Conservation (phyloP, 2,329 filamentous ascomycete species). For the Neonectria hederae region DNA sequence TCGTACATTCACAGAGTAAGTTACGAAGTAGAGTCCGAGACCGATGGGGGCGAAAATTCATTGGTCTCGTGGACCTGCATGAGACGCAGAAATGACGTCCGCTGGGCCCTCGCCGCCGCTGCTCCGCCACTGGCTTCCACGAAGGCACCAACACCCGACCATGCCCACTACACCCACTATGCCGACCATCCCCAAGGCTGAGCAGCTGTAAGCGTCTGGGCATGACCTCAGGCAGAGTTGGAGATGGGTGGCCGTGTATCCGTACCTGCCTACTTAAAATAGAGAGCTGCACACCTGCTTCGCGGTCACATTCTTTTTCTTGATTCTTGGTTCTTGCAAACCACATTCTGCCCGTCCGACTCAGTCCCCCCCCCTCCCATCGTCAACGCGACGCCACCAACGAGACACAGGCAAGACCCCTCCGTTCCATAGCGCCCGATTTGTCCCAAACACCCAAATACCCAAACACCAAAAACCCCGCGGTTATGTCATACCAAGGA, state of each 20-base stretch:
- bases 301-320: not conserved
- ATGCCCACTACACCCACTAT: slow-evolving; percentile 1
- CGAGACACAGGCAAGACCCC: not conserved
- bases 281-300: slow-evolving; percentile 2
- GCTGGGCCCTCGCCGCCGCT: not conserved
- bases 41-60: slow-evolving; percentile 4
- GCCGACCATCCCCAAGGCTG: slow-evolving; percentile 17
- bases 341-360: not conserved
- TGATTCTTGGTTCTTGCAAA: not conserved
- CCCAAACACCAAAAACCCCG: slow-evolving; percentile 12
- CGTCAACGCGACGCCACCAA: not conserved
- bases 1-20: not conserved
- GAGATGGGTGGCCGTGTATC: not conserved
- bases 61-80: slow-evolving; percentile 16
- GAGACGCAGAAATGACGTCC: slow-evolving; percentile 12
- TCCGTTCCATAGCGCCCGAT: not conserved
- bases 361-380: not conserved
- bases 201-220: slow-evolving; percentile 12
- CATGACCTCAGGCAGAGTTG: slow-evolving; percentile 19
- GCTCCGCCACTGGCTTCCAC: slow-evolving; percentile 9
- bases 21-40: not conserved
- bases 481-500: slow-evolving; percentile 50
- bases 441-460: not conserved
- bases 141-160: not conserved
- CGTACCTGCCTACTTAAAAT: slow-evolving; percentile 10